Evolutionary conservation across 768 basidiomycete genomes (phyloP).

Genomic region (Brasilioporus rufonigricans): DNA sequence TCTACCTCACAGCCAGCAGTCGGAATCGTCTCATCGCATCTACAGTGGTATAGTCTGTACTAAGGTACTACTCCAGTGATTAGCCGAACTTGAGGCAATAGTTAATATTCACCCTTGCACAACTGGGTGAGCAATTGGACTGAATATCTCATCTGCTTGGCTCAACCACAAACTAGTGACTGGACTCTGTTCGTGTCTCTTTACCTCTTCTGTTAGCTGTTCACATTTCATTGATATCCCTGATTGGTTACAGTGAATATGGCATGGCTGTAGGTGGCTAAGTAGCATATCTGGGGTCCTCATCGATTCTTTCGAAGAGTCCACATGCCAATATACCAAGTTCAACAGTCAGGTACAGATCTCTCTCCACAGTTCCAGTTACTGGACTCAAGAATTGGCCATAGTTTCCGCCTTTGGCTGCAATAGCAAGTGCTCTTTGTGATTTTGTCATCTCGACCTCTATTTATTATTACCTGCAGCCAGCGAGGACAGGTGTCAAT

Average conservation of each 20-base stretch:
- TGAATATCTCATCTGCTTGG: background rate
- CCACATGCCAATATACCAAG: slow-evolving; percentile 2
- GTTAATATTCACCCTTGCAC: slow-evolving; percentile 7
- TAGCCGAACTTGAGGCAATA: slow-evolving; percentile 1
- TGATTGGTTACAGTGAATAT: background rate
- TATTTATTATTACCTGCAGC: background rate
- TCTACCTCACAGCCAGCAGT: slow-evolving; percentile 16
- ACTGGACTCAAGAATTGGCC: background rate
- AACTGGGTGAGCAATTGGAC: slow-evolving; percentile 9
- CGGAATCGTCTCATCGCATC: slow-evolving; percentile 13
- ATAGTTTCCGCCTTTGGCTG: slow-evolving; percentile 9
- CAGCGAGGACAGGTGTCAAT: background rate
- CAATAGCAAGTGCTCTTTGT: slow-evolving; percentile 19
- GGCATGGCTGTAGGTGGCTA: slow-evolving; percentile 5
- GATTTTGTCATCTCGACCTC: slow-evolving; percentile 17
- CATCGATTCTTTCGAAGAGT: slow-evolving; percentile 6
- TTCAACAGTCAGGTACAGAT: slow-evolving; percentile 4
- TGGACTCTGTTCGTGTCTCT: slow-evolving; percentile 14
- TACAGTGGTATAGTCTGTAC: slow-evolving; percentile 12
- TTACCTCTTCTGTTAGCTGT: background rate
- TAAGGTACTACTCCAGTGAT: background rate
- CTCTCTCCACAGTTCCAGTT: too few species aligned
- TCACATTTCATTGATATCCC: background rate
- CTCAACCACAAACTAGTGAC: slow-evolving; percentile 4
- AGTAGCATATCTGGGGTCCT: too few species aligned